Evolutionary conservation across 2,329 filamentous ascomycete genomes (phyloP).

Genomic region (Aspergillus neoniger): DNA sequence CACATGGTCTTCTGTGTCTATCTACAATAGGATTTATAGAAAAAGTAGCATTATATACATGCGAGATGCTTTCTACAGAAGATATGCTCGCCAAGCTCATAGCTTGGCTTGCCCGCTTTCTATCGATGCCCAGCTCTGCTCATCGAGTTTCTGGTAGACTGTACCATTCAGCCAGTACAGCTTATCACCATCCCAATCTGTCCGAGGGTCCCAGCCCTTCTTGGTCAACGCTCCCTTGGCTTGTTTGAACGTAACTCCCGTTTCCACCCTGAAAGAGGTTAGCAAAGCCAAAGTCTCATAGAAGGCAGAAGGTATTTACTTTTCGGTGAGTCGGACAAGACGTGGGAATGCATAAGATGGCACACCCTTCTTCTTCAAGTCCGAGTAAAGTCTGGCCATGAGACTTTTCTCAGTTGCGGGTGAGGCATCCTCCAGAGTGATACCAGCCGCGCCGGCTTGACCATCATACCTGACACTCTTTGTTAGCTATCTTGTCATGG

Average conservation of each 20-base stretch:
- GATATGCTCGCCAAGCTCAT: slow-evolving; percentile 21
- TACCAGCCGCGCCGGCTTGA: slow-evolving; percentile 50
- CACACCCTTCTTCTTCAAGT: slow-evolving; percentile 48
- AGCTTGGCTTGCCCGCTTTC: slow-evolving; percentile 48
- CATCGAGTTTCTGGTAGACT: slow-evolving; percentile 43
- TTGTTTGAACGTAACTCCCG: slow-evolving; percentile 55
- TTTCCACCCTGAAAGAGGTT: slow-evolving; percentile 39
- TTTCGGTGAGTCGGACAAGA: slow-evolving; percentile 49
- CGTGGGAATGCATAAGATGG: slow-evolving; percentile 51
- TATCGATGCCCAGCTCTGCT: slow-evolving; percentile 43
- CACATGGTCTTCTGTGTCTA: background rate
- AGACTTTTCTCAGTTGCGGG: slow-evolving; percentile 35
- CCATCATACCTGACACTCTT: slow-evolving; percentile 47
- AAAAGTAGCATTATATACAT: background rate
- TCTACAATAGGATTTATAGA: background rate
- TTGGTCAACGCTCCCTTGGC: slow-evolving; percentile 48
- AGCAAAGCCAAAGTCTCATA: background rate
- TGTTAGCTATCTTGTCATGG: background rate
- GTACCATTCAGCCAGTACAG: slow-evolving; percentile 50
- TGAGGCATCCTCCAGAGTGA: slow-evolving; percentile 43
- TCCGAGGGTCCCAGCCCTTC: slow-evolving; percentile 43
- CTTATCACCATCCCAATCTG: slow-evolving; percentile 37
- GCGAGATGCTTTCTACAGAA: background rate
- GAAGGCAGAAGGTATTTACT: slow-evolving; percentile 35
- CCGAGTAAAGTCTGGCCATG: slow-evolving; percentile 40